Base-by-base conservation (phyloP, 176 grass and related monocot species). In the Triticum urartu region DNA sequence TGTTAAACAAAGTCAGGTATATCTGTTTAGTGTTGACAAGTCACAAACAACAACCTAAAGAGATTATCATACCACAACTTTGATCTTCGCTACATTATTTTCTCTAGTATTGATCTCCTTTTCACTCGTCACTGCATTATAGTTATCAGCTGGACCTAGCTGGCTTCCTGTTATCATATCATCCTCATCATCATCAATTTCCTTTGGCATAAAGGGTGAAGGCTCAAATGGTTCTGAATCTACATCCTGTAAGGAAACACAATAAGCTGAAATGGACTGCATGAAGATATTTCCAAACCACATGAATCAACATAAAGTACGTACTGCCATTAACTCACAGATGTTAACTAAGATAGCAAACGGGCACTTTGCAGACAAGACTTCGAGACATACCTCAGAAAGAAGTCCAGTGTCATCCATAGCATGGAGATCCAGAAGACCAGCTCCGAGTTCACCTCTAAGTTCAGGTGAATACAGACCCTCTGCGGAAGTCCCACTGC, bases 31-130 rank as follows among this genome's bases (percentile, higher is more conserved):
- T 60, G 62, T 63, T 81, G 47, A 32, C 13, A 65, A 54, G n/a
- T 77, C 71, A 54, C 4, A 63, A 89, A 42, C 45, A 82, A 64
- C 18, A 59, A 72, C 78, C 54, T 82, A 68, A 78, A 87, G 40
- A 34, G 38, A 61, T 66, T 64, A 81, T 79, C 94, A 72, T 94
- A 99, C 97, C 91, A 99, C 94, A 54, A 93, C 97, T 99, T 99
- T 99, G 83, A 99, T 99, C 85, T 99, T 99, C 36, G 97, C 97
- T 67, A 99, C 94, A 91, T 94, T 96, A 82, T 88, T 99, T 89
- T 95, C 94, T 81, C 89, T 89, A 12, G 82, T n/a, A 14, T 22
- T 89, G 65, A 40, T 87, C 12, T 99, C 94, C 62, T 93, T 99
- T 70, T 96, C 97, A 87, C 61, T 89, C 21, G 86, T 89, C 75